Conservation (phyloP, 805 yeast genomes). For the Yarrowia sp. region DNA sequence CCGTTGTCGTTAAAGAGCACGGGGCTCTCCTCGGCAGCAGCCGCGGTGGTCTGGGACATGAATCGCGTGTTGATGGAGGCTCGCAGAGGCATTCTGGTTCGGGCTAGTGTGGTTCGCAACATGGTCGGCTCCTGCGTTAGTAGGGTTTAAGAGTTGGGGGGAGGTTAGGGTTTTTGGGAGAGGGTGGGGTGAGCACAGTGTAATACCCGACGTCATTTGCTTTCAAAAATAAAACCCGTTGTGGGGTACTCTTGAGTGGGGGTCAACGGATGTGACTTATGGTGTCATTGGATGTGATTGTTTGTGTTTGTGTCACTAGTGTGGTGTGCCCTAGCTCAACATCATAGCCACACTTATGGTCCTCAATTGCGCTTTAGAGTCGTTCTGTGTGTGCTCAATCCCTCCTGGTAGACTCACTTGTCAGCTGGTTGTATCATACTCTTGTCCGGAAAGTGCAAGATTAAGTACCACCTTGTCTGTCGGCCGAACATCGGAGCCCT, state of each 20-base stretch:
- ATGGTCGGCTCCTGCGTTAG: constrained; percentile 21
- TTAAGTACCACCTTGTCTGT: not conserved
- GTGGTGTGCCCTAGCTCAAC: no score
- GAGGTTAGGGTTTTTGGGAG: not conserved
- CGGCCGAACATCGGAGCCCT: constrained; percentile 11
- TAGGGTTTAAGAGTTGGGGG: not conserved
- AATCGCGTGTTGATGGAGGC: constrained; percentile 35
- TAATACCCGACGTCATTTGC: no score
- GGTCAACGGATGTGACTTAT: no score
- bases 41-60: constrained; percentile 26
- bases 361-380: no score
- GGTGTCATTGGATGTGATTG: no score
- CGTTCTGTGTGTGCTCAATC: no score
- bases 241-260: no score
- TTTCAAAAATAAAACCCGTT: no score
- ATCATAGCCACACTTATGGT: no score
- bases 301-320: no score
- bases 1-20: constrained; percentile 63
- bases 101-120: constrained; percentile 25
- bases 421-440: not conserved
- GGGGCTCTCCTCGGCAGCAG: constrained; percentile 43
- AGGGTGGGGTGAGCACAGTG: not conserved
- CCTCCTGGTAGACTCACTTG: not conserved
- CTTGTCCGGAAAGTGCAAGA: not conserved
- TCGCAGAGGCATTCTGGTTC: constrained; percentile 39